phyloP scores from a whole-genome alignment of 441 rosid genomes.

The Isatis lusitanica region DNA sequence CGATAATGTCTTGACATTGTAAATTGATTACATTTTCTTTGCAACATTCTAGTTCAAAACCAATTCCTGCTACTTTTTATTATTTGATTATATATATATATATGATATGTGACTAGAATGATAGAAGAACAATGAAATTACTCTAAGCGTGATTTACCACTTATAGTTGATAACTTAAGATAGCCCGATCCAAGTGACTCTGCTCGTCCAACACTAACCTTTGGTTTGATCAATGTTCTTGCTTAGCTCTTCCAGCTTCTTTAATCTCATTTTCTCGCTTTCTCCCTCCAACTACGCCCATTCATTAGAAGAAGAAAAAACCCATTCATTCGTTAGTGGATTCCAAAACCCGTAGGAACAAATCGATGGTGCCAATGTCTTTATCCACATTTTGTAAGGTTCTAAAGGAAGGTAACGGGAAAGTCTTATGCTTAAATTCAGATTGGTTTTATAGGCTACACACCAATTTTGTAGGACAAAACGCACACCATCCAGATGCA shows the following conservation, averaged over 20 bases:
- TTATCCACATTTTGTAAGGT: neutral
- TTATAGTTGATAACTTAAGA: slow-evolving; percentile 1
- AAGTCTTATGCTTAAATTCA: neutral
- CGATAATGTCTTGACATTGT: slow-evolving; percentile 16
- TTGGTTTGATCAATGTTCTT: slow-evolving; percentile 63
- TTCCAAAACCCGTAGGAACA: neutral
- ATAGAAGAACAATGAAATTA: slow-evolving; percentile 28
- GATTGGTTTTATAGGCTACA: neutral
- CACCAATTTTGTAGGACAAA: neutral
- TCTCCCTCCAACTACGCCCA: slow-evolving; percentile 73
- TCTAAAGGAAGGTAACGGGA: slow-evolving; percentile 2
- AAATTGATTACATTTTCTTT: slow-evolving; percentile 16
- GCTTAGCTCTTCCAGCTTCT: slow-evolving; percentile 95
- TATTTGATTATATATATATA: slow-evolving; percentile 8
- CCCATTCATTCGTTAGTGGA: neutral
- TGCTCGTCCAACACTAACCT: slow-evolving; percentile 29
- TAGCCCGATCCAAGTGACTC: slow-evolving; percentile 20
- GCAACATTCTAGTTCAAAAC: slow-evolving; percentile 19
- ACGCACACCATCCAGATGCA: neutral
- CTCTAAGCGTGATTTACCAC: slow-evolving; percentile 18
- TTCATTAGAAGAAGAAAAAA: neutral
- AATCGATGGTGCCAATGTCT: neutral
- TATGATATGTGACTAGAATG: slow-evolving; percentile 15
- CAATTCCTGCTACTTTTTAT: slow-evolving; percentile 5
- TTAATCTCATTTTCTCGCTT: slow-evolving; percentile 88